Base-by-base conservation (phyloP, 148 eudicot genomes). In the Camellia japonica region DNA sequence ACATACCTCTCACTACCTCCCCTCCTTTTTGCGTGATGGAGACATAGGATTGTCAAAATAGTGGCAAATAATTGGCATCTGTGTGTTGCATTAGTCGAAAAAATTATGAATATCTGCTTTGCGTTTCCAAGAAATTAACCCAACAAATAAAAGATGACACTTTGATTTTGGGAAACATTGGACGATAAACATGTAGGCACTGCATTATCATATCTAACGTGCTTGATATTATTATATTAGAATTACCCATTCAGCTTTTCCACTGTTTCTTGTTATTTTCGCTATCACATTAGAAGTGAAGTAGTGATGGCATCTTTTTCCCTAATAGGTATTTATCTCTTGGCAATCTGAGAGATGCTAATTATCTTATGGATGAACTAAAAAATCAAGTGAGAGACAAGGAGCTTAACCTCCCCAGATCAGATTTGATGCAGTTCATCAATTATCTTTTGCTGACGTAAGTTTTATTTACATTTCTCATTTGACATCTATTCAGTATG, bases 261-360 rank as follows among this genome's bases (percentile, higher is more conserved):
- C 19, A 19, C 23, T 18, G 66, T 54, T 80, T 64, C 70, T 18
- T 71, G n/a, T 61, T n/a, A 52, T 7, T 66, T 6, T 4, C 15
- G 30, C 18, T 63, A 23, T 76, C 60, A 8, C 30, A 9, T 43
- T 49, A 41, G 56, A 73, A 54, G 15, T 55, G 41, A 55, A 14
- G 64, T 73, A 56, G 41, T 65, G 16, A 38, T 68, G 15, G 30
- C 41, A 51, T 71, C 70, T 58, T 65, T 23, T 13, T 77, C 9
- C 7, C 59, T 15, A 78, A 76, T 79, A 95, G 99, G 97, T 95
- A 93, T 79, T 84, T 95, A 75, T 87, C 97, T 72, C 80, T 82
- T 76, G 97, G 99, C 64, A 92, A 92, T 85, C 79, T 95, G 79
- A 87, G 91, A 86, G 97, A 95, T 89, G 97, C 99, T 42, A 93